Conservation (phyloP, 495 filamentous ascomycete genomes). For the Gamarada debralockiae region DNA sequence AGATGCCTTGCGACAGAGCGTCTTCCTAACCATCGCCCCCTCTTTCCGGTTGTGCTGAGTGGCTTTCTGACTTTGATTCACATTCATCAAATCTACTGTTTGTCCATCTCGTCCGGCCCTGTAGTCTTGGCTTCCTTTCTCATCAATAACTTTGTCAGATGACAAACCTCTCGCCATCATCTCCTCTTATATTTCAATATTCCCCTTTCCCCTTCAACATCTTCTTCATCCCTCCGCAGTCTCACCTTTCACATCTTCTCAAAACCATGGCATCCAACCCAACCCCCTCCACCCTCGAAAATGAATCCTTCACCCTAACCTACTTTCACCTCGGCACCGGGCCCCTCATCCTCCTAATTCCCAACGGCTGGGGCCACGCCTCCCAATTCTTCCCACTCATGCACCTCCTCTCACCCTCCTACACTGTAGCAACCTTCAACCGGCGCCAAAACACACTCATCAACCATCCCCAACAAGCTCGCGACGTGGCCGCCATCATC, state of each 20-base stretch:
- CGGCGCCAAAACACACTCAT: slow-evolving; percentile 29
- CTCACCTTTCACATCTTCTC: too few species aligned
- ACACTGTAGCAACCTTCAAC: slow-evolving; percentile 25
- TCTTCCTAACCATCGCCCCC: too few species aligned
- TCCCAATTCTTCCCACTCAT: slow-evolving; percentile 23
- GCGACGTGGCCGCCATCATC: too few species aligned
- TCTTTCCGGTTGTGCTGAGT: too few species aligned
- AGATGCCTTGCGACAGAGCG: too few species aligned
- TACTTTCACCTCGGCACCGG: slow-evolving; percentile 27
- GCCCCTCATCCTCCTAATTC: slow-evolving; percentile 25
- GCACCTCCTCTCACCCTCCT: slow-evolving; percentile 16
- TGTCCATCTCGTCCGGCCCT: too few species aligned
- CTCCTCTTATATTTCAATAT: neutral
- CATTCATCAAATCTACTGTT: too few species aligned
- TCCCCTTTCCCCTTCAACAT: neutral
- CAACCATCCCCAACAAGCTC: too few species aligned
- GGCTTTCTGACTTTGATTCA: too few species aligned
- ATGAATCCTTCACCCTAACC: slow-evolving; percentile 25
- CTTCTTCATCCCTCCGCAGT: too few species aligned
- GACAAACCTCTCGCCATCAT: neutral
- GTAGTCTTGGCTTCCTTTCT: too few species aligned
- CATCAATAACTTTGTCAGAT: too few species aligned
- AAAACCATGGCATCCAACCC: slow-evolving; percentile 4
- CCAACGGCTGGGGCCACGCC: slow-evolving; percentile 28
- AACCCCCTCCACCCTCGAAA: slow-evolving; percentile 11